Evolutionary conservation across 2,329 filamentous ascomycete species (phyloP).

Genomic region (Pseudopithomyces maydicus): DNA sequence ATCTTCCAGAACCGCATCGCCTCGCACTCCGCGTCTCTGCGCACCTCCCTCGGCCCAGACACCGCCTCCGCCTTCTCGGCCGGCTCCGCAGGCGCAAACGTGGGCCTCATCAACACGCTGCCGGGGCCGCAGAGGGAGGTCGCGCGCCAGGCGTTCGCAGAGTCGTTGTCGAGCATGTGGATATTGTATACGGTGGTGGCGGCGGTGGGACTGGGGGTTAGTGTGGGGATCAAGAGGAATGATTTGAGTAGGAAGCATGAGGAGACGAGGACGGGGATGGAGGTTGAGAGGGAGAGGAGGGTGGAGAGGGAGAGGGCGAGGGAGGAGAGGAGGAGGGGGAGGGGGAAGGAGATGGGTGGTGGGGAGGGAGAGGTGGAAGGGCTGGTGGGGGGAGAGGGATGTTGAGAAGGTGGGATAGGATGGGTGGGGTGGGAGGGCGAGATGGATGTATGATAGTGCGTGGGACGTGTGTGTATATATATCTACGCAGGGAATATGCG

Average conservation of each 20-base stretch:
- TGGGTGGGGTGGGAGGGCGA: too few species aligned
- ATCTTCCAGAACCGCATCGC: constrained; percentile 79
- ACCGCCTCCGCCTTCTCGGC: constrained; percentile 61
- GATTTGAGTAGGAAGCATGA: constrained; percentile 49
- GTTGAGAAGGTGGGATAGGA: constrained; percentile 13
- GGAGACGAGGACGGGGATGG: constrained; percentile 57
- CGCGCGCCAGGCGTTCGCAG: constrained; percentile 50
- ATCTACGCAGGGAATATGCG: too few species aligned
- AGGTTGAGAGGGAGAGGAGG: constrained; percentile 47
- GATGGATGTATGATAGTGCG: too few species aligned
- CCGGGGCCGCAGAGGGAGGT: constrained; percentile 51
- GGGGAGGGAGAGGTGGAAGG: constrained; percentile 25
- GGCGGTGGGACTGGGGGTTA: constrained; percentile 44
- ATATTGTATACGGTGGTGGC: constrained; percentile 54
- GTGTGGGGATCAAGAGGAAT: constrained; percentile 50
- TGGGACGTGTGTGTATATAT: too few species aligned
- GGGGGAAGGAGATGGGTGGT: constrained; percentile 33
- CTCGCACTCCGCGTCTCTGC: constrained; percentile 57
- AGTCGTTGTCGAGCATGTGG: constrained; percentile 55
- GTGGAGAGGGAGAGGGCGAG: constrained; percentile 41
- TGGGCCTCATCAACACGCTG: constrained; percentile 61
- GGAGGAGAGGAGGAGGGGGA: constrained; percentile 29
- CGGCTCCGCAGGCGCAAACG: constrained; percentile 65
- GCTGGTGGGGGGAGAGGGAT: constrained; percentile 25
- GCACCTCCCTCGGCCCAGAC: constrained; percentile 57